A percentile compares a stretch with the other conserved stretches of the same genome.
phyloP scores from a whole-genome alignment of 306 rosid genomes.

The Inga oerstediana region DNA sequence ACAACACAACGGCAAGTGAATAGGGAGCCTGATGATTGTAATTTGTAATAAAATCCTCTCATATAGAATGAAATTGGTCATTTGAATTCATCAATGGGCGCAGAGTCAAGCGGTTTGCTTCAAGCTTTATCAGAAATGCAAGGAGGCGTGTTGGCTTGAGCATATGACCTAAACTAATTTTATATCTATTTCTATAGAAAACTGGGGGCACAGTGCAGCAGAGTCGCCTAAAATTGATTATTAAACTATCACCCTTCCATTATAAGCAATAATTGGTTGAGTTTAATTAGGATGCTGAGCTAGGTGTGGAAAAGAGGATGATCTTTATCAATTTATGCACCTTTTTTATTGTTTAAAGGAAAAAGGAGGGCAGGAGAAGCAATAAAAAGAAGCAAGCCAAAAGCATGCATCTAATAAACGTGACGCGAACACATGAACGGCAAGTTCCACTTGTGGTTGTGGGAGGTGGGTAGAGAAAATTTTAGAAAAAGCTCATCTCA shows the following conservation, averaged over 20 bases:
- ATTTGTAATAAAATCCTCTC: too few species aligned
- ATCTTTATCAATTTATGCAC: neutral
- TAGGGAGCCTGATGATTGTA: neutral
- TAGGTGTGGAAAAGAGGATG: neutral
- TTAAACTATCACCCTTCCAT: neutral
- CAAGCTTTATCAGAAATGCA: neutral
- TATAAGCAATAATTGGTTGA: neutral
- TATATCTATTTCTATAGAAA: neutral
- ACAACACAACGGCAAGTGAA: neutral
- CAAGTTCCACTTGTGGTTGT: constrained; percentile 5
- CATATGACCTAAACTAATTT: neutral
- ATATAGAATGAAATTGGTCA: neutral
- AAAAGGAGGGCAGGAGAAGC: neutral
- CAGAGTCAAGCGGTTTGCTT: neutral
- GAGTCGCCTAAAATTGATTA: neutral
- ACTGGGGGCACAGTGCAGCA: neutral
- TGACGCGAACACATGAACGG: constrained; percentile 24
- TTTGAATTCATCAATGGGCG: neutral
- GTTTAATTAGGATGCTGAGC: neutral
- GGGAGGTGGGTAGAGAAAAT: constrained; percentile 15
- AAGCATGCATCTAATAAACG: constrained; percentile 22
- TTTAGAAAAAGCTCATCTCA: constrained; percentile 12
- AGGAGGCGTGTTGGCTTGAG: neutral
- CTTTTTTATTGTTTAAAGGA: neutral
- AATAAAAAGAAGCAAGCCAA: constrained; percentile 12